Evolutionary conservation across 2,329 filamentous ascomycete species (phyloP).

Genomic region (Venturia effusa): DNA sequence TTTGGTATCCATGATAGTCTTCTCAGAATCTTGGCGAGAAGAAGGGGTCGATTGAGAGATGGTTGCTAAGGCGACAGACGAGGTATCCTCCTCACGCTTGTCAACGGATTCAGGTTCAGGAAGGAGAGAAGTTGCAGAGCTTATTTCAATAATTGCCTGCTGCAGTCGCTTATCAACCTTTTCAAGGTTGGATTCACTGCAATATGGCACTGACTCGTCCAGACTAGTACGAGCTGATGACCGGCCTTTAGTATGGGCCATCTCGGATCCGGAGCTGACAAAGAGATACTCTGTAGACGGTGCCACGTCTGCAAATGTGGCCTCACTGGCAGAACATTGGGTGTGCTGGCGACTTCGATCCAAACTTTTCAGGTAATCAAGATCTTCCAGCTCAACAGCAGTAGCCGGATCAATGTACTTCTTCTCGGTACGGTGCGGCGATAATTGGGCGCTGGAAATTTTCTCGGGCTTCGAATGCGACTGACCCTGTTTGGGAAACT

Average conservation of each 20-base stretch:
- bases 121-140: background rate
- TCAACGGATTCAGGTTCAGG: background rate
- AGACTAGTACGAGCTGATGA: slow-evolving; percentile 24
- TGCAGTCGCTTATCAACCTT: slow-evolving; percentile 28
- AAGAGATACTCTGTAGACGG: slow-evolving; percentile 33
- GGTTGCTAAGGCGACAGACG: background rate
- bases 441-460: slow-evolving; percentile 23
- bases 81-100: background rate
- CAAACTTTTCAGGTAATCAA: slow-evolving; percentile 15
- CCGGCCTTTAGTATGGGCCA: slow-evolving; percentile 24
- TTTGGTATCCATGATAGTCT: background rate
- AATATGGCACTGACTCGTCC: slow-evolving; percentile 16
- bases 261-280: slow-evolving; percentile 33
- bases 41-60: background rate
- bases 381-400: slow-evolving; percentile 33
- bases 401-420: slow-evolving; percentile 37
- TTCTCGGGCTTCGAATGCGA: slow-evolving; percentile 11
- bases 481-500: slow-evolving; percentile 47
- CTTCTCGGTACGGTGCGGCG: slow-evolving; percentile 33
- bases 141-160: background rate
- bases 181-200: slow-evolving; percentile 17
- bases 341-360: background rate
- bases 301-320: slow-evolving; percentile 22
- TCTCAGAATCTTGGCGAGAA: background rate
- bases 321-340: slow-evolving; percentile 13